Evolutionary conservation across 2,329 filamentous ascomycete genomes (phyloP).

Genomic region (Aspergillus ustus): DNA sequence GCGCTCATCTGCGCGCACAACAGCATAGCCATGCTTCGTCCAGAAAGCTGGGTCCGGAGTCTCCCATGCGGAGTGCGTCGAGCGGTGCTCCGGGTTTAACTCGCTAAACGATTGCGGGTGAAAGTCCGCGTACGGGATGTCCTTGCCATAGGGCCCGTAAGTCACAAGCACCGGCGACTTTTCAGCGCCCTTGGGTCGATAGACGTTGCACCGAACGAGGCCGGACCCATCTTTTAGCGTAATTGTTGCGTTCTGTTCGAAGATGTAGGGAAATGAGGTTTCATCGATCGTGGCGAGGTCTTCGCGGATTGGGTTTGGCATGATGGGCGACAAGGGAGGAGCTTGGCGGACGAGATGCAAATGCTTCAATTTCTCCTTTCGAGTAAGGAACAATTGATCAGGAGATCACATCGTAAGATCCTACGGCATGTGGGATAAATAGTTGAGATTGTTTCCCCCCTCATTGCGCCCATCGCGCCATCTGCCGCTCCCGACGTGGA

Average conservation of each 20-base stretch:
- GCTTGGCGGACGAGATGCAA: not conserved
- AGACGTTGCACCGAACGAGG: slow-evolving; percentile 56
- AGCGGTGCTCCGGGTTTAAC: slow-evolving; percentile 59
- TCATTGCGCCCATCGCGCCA: slow-evolving; percentile 6
- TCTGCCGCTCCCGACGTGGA: slow-evolving; percentile 28
- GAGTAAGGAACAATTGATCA: not conserved
- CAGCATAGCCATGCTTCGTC: slow-evolving; percentile 59
- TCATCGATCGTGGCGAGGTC: slow-evolving; percentile 40
- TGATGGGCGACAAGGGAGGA: slow-evolving; percentile 14
- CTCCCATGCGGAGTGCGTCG: slow-evolving; percentile 62
- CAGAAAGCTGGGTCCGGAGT: slow-evolving; percentile 63
- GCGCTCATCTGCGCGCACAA: slow-evolving; percentile 60
- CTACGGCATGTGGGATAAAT: slow-evolving; percentile 15
- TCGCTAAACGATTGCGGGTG: slow-evolving; percentile 56
- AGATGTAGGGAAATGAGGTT: slow-evolving; percentile 51
- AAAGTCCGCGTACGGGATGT: slow-evolving; percentile 66
- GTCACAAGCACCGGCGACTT: slow-evolving; percentile 66
- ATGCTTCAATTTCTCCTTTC: not conserved
- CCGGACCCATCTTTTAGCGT: slow-evolving; percentile 45
- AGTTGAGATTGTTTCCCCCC: slow-evolving; percentile 12
- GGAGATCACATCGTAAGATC: slow-evolving; percentile 5
- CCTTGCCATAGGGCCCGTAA: slow-evolving; percentile 76
- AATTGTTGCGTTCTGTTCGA: slow-evolving; percentile 55
- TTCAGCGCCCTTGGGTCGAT: slow-evolving; percentile 49
- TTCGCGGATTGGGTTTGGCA: slow-evolving; percentile 35